A percentile compares a stretch with the other conserved stretches of the same genome.
Conservation (phyloP, 495 filamentous ascomycete genomes). For the Talaromyces thailandensis region DNA sequence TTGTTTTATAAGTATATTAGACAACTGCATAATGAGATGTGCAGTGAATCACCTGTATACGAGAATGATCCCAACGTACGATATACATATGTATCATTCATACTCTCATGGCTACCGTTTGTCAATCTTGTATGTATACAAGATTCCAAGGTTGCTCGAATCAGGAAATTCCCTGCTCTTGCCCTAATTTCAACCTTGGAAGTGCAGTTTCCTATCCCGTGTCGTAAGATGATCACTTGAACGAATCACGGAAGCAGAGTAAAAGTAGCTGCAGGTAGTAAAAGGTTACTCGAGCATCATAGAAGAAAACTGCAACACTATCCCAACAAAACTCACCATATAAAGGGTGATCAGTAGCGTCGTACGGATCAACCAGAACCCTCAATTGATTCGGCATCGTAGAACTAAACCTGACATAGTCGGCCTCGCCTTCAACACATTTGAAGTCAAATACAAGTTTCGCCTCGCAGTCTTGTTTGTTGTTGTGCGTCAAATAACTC, state of each 20-base stretch:
- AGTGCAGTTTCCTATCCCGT: neutral
- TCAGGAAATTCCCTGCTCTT: neutral
- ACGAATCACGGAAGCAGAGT: neutral
- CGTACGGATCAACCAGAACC: constrained; percentile 1
- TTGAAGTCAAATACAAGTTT: constrained; percentile 6
- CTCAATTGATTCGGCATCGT: constrained; percentile 6
- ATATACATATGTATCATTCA: neutral
- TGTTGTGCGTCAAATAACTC: neutral
- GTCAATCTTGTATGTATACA: neutral
- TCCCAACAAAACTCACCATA: constrained; percentile 2
- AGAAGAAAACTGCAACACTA: too few relatives aligned
- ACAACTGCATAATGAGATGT: neutral
- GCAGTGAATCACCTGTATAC: neutral
- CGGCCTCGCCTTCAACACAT: constrained; percentile 1
- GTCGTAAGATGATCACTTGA: neutral
- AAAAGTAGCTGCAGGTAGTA: neutral
- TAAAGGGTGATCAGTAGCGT: constrained; percentile 4
- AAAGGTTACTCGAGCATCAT: neutral
- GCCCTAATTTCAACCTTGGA: too few relatives aligned
- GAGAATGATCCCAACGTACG: neutral
- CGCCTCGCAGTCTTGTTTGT: neutral
- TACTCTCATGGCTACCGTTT: neutral
- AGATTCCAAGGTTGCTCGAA: neutral
- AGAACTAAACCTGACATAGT: constrained; percentile 6
- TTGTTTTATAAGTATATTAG: neutral